Base-by-base conservation (phyloP, 345 rosid genomes). In the Nasturtium officinale region DNA sequence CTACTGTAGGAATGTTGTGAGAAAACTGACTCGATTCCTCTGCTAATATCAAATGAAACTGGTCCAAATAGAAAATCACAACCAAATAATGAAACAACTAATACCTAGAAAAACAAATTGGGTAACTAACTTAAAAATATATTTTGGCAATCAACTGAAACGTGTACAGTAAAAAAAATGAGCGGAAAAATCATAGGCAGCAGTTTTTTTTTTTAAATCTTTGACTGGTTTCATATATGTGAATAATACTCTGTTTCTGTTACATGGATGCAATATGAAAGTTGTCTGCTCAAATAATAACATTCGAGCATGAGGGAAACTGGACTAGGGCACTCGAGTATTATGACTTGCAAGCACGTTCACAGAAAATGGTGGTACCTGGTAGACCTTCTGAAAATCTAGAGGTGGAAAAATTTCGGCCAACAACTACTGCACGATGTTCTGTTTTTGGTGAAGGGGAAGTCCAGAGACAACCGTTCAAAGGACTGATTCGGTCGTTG, bases 281-380 rank as follows among this genome's bases (percentile, higher is more conserved):
- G 98, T 78, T 91, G 87, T 76, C 85, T 59, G 89, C 97, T 74
- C 98, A 94, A 88, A 86, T 88, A 74, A 85, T 88, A 65, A 90
- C 95, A 77, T 89, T 82, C 79, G 98, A 94, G 90, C 97, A 91
- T 56, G 97, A 91, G 83, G 97, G 97, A 67, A 86, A 91, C 69
- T 94, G 98, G 98, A 86, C 82, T 73, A 89, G 88, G 82, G 98
- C 95, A 54, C 97, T 94, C 54, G 98, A 94, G 75, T 91, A 87
- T 72, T 91, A 94, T 80, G 97, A 94, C 74, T 75, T 91, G 71
- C 97, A 89, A 94, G 89, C 89, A 46, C 86, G 92, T 60, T 88
- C 94, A 26, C 82, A 83, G 71, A 74, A 82, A 66, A 77, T 79
- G 72, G 59, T 77, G 69, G 82, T 76, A 58, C 45, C 65, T 32